These are phyloP conservation scores for Kwoniella sp. DNA, from an alignment of 768 basidiomycete species.

Conservation along the genomic window DNA sequence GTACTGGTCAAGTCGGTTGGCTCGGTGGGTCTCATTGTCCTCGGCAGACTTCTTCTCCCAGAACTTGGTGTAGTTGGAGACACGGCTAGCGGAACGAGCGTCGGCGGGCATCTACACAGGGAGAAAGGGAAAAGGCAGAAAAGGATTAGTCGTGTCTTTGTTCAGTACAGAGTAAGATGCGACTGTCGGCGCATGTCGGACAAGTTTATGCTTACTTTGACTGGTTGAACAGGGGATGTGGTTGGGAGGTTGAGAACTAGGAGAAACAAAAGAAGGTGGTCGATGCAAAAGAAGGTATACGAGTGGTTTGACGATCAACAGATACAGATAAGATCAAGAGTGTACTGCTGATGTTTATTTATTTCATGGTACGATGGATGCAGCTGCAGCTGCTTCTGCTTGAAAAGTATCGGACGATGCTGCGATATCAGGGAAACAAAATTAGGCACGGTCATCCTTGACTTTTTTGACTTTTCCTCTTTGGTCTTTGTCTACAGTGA, in stretches of 20 bases:
- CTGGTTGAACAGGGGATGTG: neutral
- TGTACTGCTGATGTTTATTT: too few relatives aligned
- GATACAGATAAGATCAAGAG: neutral
- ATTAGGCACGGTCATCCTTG: too few relatives aligned
- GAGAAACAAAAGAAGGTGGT: neutral
- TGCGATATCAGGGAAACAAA: too few relatives aligned
- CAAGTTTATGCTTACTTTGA: neutral
- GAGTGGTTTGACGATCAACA: neutral
- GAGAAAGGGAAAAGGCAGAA: neutral
- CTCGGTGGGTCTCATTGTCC: conserved; percentile 68
- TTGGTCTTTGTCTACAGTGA: too few relatives aligned
- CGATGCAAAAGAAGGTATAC: too few relatives aligned
- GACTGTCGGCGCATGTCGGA: neutral
- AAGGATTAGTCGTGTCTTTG: neutral
- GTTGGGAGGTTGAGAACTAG: neutral
- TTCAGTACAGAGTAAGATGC: neutral
- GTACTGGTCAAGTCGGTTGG: conserved; percentile 77
- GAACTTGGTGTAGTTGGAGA: conserved; percentile 71
- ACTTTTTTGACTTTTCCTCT: too few relatives aligned
- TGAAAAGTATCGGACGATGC: too few relatives aligned
- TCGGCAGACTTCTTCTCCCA: conserved; percentile 81
- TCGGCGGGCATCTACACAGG: conserved; percentile 30
- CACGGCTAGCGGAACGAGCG: conserved; percentile 27
- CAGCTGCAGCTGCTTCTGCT: too few relatives aligned
- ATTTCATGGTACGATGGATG: too few relatives aligned